Evolutionary conservation across 202 grass and related monocot species (phyloP).

Genomic region (Tripidium arundinaceum): DNA sequence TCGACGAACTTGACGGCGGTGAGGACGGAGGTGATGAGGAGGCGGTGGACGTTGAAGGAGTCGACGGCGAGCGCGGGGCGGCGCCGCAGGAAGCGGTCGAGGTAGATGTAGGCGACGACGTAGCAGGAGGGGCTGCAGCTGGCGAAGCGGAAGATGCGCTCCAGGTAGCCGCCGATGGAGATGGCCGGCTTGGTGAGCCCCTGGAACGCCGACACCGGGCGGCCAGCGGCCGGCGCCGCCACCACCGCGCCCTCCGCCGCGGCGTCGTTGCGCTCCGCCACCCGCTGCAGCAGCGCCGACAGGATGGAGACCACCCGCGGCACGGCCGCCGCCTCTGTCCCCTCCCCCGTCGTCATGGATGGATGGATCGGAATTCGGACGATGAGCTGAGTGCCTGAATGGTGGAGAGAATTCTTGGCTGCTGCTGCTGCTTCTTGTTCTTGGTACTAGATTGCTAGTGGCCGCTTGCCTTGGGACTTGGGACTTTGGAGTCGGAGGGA

Average conservation of each 20-base stretch:
- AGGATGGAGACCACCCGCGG: constrained; percentile 46
- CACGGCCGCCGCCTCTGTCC: constrained; percentile 1
- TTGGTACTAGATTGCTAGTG: background rate
- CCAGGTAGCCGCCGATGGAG: constrained; percentile 52
- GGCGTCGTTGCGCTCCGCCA: constrained; percentile 33
- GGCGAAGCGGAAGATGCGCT: constrained; percentile 65
- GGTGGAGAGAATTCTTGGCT: background rate
- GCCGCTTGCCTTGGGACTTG: background rate
- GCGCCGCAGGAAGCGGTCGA: constrained; percentile 50
- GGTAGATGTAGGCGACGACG: constrained; percentile 65
- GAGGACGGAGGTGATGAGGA: constrained; percentile 77
- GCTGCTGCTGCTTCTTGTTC: background rate
- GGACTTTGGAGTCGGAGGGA: background rate
- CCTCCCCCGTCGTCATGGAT: constrained; percentile 43
- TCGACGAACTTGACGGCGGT: constrained; percentile 74
- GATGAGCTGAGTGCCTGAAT: too few species aligned
- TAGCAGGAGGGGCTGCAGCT: constrained; percentile 65
- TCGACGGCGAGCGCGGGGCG: background rate
- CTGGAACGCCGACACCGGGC: constrained; percentile 29
- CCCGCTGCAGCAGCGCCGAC: constrained; percentile 49
- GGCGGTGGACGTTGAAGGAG: constrained; percentile 64
- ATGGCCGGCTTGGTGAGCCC: constrained; percentile 47
- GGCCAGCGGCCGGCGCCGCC: background rate
- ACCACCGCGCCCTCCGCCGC: too few species aligned
- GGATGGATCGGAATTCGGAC: background rate